Evolutionary conservation across 2,329 filamentous ascomycete species (phyloP).

Genomic region (Neopestalotiopsis sp.): DNA sequence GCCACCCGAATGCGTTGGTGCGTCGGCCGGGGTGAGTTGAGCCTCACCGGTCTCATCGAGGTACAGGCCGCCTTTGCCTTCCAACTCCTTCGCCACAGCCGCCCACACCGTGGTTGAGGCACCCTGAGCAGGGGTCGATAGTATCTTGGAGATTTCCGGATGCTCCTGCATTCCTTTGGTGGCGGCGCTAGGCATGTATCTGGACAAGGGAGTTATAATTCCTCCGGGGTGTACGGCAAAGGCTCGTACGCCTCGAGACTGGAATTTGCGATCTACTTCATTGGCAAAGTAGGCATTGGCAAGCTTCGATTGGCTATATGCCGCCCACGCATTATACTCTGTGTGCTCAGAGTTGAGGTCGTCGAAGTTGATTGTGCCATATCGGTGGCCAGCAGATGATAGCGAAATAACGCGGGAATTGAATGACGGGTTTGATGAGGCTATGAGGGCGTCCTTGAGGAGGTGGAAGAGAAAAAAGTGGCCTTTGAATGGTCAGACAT

Average conservation of each 20-base stretch:
- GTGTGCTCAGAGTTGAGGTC: slow-evolving; percentile 43
- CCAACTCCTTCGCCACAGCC: slow-evolving; percentile 43
- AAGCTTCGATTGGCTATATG: slow-evolving; percentile 56
- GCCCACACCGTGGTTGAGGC: slow-evolving; percentile 51
- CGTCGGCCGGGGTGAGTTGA: not conserved
- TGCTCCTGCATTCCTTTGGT: slow-evolving; percentile 20
- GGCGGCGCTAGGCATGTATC: slow-evolving; percentile 26
- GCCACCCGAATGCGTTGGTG: not conserved
- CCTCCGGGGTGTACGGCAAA: slow-evolving; percentile 52
- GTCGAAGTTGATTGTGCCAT: slow-evolving; percentile 38
- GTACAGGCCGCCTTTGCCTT: slow-evolving; percentile 47
- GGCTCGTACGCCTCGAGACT: not conserved
- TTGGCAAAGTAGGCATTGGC: slow-evolving; percentile 45
- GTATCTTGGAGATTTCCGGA: slow-evolving; percentile 8
- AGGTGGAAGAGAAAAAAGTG: slow-evolving; percentile 28
- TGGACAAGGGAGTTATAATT: slow-evolving; percentile 38
- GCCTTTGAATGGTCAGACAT: not conserved
- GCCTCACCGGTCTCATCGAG: not conserved
- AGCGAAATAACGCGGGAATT: slow-evolving; percentile 50
- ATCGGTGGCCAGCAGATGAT: slow-evolving; percentile 46
- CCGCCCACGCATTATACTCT: slow-evolving; percentile 40
- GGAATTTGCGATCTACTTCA: slow-evolving; percentile 1
- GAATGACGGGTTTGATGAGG: slow-evolving; percentile 33
- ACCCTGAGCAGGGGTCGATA: slow-evolving; percentile 47
- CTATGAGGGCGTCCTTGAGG: slow-evolving; percentile 20